Percentiles rank a stretch among this genome's conserved stretches.
These are phyloP conservation scores for Galerina sulciceps DNA, from an alignment of 768 basidiomycete species.

Conservation along the genomic window DNA sequence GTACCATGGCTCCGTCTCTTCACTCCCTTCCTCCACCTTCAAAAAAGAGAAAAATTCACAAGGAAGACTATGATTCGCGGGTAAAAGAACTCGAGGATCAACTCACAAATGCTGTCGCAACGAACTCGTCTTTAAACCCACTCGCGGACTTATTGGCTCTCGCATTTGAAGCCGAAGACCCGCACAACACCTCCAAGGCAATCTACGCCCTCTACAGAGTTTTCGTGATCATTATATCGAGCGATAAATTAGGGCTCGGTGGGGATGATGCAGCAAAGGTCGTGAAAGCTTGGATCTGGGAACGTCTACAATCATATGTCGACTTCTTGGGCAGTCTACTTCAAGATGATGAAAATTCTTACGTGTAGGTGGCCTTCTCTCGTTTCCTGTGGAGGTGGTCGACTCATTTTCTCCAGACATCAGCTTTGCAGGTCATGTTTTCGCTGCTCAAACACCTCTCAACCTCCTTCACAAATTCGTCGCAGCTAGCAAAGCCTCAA, in stretches of 20 bases:
- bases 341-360: slow-evolving; percentile 78
- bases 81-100: slow-evolving; percentile 57
- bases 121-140: slow-evolving; percentile 72
- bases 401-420: slow-evolving; percentile 47
- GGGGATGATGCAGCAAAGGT: slow-evolving; percentile 61
- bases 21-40: slow-evolving; percentile 55
- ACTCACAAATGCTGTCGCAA: slow-evolving; percentile 55
- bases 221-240: slow-evolving; percentile 66
- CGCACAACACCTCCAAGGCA: slow-evolving; percentile 68
- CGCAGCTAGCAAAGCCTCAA: slow-evolving; percentile 36
- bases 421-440: slow-evolving; percentile 75
- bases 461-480: slow-evolving; percentile 53
- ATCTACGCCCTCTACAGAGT: slow-evolving; percentile 84
- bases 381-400: not conserved
- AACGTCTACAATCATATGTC: slow-evolving; percentile 70
- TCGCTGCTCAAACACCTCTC: slow-evolving; percentile 81
- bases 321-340: slow-evolving; percentile 71
- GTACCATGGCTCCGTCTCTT: slow-evolving; percentile 15
- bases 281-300: slow-evolving; percentile 83
- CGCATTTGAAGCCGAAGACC: slow-evolving; percentile 47
- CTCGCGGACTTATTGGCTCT: slow-evolving; percentile 76
- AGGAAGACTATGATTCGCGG: slow-evolving; percentile 26
- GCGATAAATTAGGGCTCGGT: slow-evolving; percentile 55
- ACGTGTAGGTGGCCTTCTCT: slow-evolving; percentile 53
- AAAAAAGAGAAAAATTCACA: slow-evolving; percentile 54